Evolutionary conservation across 768 basidiomycete genomes (phyloP), one percentile per base, ranked within the genome.

Genomic region (Tricholoma terreum): DNA sequence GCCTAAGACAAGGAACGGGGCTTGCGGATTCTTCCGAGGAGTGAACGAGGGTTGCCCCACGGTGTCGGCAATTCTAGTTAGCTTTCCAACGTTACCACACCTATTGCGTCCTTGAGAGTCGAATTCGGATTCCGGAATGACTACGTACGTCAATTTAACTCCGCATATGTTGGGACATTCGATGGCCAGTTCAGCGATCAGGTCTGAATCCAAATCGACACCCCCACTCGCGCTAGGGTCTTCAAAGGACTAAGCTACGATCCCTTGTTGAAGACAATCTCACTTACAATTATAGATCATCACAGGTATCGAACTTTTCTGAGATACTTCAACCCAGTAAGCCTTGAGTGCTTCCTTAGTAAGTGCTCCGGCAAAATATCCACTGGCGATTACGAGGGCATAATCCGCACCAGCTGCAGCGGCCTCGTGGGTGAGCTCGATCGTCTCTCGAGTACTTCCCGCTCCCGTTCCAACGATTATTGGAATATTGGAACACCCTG

Each of bases 31-130:
- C 73, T 83, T 86, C 67, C 91, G 86, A 43, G 92, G 90, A 15
- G 72, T 60, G 72, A 93, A 94, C 4, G 75, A 69, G 6, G 82
- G 69, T 33, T 75, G 73, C 12, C 88, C 81, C 6, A 90, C 82
- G 9, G 79, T 75, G 43, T 86, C 86, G 50, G 87, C 85, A 61
- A 95, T 89, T 63, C 94, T 82, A 27, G 91, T 90, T 63, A 95
- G 79, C 73, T 95, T 95, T 50, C 94, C 94, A 60, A 97, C 91
- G 65, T 90, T 92, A 27, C 90, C 93, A 65, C 94, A 96, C 42
- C 90, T 92, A 63, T 58, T 22, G 38, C 15, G 22, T 42, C 5
- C 42, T 46, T 55, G 17, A 43, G 53, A 61, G 27, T 58, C 21
- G 50, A 56, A 45, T 59, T 14, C 17, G 30, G 40, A 33, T 33